Conservation (phyloP, 192 early-diverging fungal genomes). For the Coemansia sp. region DNA sequence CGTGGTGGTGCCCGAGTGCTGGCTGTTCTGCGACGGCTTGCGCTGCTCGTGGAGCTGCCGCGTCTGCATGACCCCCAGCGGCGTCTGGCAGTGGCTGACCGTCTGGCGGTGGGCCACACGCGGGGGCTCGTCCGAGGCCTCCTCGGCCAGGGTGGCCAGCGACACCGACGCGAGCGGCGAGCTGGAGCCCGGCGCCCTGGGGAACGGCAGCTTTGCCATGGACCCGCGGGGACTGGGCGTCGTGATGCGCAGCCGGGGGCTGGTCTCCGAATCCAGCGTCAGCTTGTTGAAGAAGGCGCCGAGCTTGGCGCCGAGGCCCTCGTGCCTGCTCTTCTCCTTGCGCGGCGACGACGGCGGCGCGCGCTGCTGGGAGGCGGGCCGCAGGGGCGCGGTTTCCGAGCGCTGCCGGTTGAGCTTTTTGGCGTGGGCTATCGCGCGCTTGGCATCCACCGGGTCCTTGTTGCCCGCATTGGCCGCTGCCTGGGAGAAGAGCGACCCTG, state of each 20-base stretch:
- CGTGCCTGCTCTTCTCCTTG: constrained; percentile 34
- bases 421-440: constrained; percentile 11
- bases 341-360: constrained; percentile 24
- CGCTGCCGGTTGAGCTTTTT: constrained; percentile 47
- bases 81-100: constrained; percentile 36
- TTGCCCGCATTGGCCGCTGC: constrained; percentile 5
- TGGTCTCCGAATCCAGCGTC: constrained; percentile 44
- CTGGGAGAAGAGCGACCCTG: constrained; percentile 7
- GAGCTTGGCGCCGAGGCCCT: constrained; percentile 44
- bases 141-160: neutral
- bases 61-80: constrained; percentile 11
- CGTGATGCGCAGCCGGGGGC: constrained; percentile 17
- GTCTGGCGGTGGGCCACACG: constrained; percentile 34
- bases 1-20: constrained; percentile 23
- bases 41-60: constrained; percentile 22
- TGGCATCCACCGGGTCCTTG: constrained; percentile 12
- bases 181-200: constrained; percentile 16
- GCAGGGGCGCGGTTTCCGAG: constrained; percentile 50
- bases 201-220: constrained; percentile 6
- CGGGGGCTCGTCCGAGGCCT: constrained; percentile 8
- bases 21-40: constrained; percentile 50
- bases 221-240: constrained; percentile 15
- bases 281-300: constrained; percentile 53
- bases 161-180: neutral
- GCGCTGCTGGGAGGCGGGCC: constrained; percentile 18